A percentile compares a stretch with the other conserved stretches of the same genome.
Evolutionary conservation across 306 rosid genomes (phyloP).

Genomic region (Fragaria nilgerrensis): DNA sequence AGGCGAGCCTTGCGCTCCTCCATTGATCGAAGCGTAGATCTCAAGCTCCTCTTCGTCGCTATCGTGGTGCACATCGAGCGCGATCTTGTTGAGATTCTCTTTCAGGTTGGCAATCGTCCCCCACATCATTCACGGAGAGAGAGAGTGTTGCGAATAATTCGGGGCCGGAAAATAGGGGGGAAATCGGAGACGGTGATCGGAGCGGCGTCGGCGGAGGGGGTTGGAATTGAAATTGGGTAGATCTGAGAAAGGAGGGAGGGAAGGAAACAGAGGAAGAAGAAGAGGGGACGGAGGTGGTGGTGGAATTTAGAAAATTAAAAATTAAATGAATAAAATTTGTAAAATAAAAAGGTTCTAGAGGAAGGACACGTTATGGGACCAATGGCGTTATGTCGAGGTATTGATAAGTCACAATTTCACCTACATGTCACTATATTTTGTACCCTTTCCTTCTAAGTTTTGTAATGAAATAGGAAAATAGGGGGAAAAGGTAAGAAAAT

Average conservation of each 20-base stretch:
- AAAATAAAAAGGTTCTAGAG: background rate
- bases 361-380: conserved; percentile 1
- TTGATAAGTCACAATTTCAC: background rate
- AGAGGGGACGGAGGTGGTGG: background rate
- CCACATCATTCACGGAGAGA: conserved; percentile 48
- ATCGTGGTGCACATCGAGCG: conserved; percentile 72
- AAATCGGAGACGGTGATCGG: background rate
- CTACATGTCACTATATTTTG: background rate
- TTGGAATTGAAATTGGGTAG: conserved; percentile 21
- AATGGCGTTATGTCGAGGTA: background rate
- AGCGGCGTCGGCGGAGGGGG: background rate
- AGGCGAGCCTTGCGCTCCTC: conserved; percentile 26
- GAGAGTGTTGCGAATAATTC: background rate
- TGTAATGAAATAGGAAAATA: no score
- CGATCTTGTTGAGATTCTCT: conserved; percentile 83
- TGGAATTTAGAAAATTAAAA: background rate
- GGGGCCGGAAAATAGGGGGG: background rate
- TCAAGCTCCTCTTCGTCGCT: conserved; percentile 56
- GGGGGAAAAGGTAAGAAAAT: background rate
- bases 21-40: conserved; percentile 36
- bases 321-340: background rate
- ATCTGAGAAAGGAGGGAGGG: conserved; percentile 23
- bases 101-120: conserved; percentile 77
- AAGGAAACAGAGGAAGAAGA: background rate
- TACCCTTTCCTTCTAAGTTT: background rate